Percentiles rank a stretch among this genome's conserved stretches.
Evolutionary conservation across 2,329 filamentous ascomycete genomes (phyloP).

Genomic region (Colletotrichum sp.): DNA sequence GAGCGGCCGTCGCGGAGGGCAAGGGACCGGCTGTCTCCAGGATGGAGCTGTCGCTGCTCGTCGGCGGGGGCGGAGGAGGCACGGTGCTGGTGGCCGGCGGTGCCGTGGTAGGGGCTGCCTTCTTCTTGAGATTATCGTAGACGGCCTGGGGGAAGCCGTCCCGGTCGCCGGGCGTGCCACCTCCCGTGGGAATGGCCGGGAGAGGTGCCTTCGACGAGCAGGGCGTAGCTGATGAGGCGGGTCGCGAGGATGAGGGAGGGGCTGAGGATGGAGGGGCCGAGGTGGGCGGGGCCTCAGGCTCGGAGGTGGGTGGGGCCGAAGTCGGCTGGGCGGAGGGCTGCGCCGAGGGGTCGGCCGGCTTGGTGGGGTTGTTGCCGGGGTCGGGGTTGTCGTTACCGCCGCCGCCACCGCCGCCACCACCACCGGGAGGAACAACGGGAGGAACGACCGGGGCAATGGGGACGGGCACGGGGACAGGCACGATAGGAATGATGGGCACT

Average conservation of each 20-base stretch:
- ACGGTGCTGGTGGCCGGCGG: neutral
- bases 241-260: neutral
- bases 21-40: fast-evolving
- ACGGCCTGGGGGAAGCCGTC: neutral
- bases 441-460: neutral
- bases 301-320: neutral
- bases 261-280: neutral
- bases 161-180: neutral
- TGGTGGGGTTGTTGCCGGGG: neutral
- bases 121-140: neutral
- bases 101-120: neutral
- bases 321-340: neutral
- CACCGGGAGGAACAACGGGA: neutral
- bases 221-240: neutral
- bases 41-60: neutral
- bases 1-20: neutral
- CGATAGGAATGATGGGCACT: neutral
- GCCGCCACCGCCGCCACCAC: neutral
- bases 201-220: neutral
- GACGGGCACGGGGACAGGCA: neutral
- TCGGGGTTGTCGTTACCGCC: neutral
- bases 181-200: neutral
- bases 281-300: neutral
- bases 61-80: neutral
- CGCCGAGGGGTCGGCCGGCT: neutral